Evolutionary conservation across 139 green algal genomes (phyloP).

Genomic region (Chara braunii): DNA sequence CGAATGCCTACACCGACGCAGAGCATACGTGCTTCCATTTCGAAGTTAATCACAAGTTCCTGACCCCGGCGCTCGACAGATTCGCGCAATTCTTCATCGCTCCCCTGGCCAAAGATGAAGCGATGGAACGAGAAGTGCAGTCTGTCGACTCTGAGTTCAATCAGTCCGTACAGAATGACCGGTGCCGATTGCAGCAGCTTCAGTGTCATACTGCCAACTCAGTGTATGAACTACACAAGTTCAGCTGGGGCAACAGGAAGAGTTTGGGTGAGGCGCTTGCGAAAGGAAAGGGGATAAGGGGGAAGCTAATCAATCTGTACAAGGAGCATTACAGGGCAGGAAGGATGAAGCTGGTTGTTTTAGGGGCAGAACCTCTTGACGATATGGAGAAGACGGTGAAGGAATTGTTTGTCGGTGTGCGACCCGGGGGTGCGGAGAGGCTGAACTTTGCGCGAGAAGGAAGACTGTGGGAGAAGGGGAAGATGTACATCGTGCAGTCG

Average conservation of each 20-base stretch:
- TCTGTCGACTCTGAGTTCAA: slow-evolving; percentile 54
- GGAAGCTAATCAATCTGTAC: slow-evolving; percentile 75
- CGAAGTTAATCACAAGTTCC: slow-evolving; percentile 63
- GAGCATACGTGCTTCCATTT: slow-evolving; percentile 89
- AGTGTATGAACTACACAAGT: slow-evolving; percentile 74
- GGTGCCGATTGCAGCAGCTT: slow-evolving; percentile 69
- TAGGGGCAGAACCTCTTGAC: slow-evolving; percentile 76
- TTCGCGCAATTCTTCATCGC: slow-evolving; percentile 91
- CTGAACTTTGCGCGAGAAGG: too few relatives aligned
- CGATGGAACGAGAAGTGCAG: slow-evolving; percentile 82
- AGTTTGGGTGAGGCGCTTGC: slow-evolving; percentile 65
- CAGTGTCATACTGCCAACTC: slow-evolving; percentile 64
- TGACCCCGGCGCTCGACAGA: slow-evolving; percentile 75
- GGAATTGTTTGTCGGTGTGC: slow-evolving; percentile 46
- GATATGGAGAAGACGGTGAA: slow-evolving; percentile 58
- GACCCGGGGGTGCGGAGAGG: too few relatives aligned
- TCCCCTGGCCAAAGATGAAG: slow-evolving; percentile 71
- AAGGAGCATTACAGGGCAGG: slow-evolving; percentile 76
- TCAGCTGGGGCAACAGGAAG: slow-evolving; percentile 82
- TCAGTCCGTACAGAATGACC: slow-evolving; percentile 72
- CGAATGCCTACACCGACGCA: slow-evolving; percentile 91
- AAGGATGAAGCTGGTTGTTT: slow-evolving; percentile 82
- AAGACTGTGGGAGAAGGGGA: slow-evolving; percentile 3
- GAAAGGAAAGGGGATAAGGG: slow-evolving; percentile 57
- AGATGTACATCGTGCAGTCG: slow-evolving; percentile 58